Percentiles rank a stretch among this genome's conserved stretches.
Evolutionary conservation across 176 grass and related monocot genomes (phyloP).

Genomic region (Phoenix dactylifera): DNA sequence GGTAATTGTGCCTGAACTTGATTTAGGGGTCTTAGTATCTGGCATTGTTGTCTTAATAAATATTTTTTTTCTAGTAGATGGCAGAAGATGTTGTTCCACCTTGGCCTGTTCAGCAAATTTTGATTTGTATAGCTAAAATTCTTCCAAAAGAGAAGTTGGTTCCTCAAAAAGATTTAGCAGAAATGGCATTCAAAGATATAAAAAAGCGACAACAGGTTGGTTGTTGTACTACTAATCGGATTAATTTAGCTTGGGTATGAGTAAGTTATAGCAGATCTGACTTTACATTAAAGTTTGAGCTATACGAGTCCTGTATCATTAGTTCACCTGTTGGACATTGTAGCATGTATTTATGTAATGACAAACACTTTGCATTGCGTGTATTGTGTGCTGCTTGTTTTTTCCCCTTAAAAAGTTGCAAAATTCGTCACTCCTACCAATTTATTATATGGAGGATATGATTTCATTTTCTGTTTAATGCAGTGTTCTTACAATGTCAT

Average conservation of each 20-base stretch:
- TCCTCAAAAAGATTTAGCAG: conserved; percentile 88
- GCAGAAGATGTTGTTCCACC: conserved; percentile 75
- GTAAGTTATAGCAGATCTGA: no score
- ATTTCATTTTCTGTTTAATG: conserved; percentile 20
- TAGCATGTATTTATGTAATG: no score
- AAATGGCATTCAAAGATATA: conserved; percentile 74
- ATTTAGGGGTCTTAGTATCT: background rate
- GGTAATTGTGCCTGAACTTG: conserved; percentile 32
- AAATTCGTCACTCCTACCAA: no score
- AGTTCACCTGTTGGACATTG: no score
- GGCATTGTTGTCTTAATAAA: background rate
- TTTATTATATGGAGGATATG: background rate
- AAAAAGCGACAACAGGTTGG: conserved; percentile 68
- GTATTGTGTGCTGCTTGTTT: no score
- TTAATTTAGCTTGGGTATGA: no score
- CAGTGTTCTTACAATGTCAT: conserved; percentile 80
- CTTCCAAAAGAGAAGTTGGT: conserved; percentile 84
- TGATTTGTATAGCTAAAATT: conserved; percentile 71
- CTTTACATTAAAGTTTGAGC: no score
- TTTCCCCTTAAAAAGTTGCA: no score
- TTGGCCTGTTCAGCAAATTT: conserved; percentile 75
- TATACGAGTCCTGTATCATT: no score
- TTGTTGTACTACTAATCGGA: conserved; percentile 12
- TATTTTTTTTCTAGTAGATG: conserved; percentile 37
- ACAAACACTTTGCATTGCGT: no score